Evolutionary conservation across 768 basidiomycete genomes (phyloP).

Genomic region (Boletus reticuloceps): DNA sequence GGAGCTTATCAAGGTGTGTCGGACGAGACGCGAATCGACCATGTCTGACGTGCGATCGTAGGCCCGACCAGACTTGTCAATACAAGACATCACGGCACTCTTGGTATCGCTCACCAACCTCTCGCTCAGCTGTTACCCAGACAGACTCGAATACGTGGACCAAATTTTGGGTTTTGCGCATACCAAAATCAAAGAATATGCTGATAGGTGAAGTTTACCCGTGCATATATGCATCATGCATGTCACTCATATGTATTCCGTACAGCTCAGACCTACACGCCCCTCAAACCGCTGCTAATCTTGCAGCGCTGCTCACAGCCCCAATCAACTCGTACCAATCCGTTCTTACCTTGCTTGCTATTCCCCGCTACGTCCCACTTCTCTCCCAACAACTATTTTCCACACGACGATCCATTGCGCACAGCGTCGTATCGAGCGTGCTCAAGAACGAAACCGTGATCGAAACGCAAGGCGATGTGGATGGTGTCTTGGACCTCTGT

Average conservation of each 20-base stretch:
- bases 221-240: not conserved
- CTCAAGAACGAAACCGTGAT: slow-evolving; percentile 97
- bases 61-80: slow-evolving; percentile 96
- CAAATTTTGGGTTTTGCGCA: slow-evolving; percentile 90
- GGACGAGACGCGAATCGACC: not conserved
- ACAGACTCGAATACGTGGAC: slow-evolving; percentile 94
- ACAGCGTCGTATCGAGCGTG: slow-evolving; percentile 91
- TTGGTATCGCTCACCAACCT: slow-evolving; percentile 94
- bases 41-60: slow-evolving; percentile 29
- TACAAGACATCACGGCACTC: slow-evolving; percentile 96
- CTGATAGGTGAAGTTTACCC: slow-evolving; percentile 56
- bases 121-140: slow-evolving; percentile 95
- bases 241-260: not conserved
- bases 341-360: slow-evolving; percentile 93
- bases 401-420: slow-evolving; percentile 88
- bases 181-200: slow-evolving; percentile 80
- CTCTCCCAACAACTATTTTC: slow-evolving; percentile 85
- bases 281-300: slow-evolving; percentile 82
- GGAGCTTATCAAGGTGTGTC: slow-evolving; percentile 87
- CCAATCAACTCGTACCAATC: slow-evolving; percentile 97
- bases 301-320: slow-evolving; percentile 87
- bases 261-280: slow-evolving; percentile 83
- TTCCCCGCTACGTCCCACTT: slow-evolving; percentile 85
- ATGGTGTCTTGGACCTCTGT: slow-evolving; percentile 90
- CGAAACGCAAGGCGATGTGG: slow-evolving; percentile 90